Base-by-base conservation (phyloP, 129 eudicot species). In the Silybum marianum region DNA sequence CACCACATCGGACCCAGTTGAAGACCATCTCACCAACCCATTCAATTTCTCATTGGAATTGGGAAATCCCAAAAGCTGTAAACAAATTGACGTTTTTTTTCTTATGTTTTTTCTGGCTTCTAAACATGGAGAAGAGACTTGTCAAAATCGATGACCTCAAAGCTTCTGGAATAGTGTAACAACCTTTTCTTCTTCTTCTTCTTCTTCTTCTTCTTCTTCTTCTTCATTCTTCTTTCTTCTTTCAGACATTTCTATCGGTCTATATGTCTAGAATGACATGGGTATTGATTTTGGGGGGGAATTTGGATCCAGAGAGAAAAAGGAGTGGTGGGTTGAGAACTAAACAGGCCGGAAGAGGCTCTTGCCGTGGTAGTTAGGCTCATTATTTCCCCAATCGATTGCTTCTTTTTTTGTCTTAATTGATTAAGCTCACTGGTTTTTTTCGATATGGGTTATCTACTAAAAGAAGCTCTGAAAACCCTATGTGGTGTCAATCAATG, bases 321-420 rank as follows among this genome's bases (percentile, higher is more conserved):
- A 90, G 85, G 44, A 90, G 91, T 79, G 97, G 96, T 75, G 98
- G 98, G 66, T 85, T 95, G 39, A 92, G 97, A 84, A 90, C 97
- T 39, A 86, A 95, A 89, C 98, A 90, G 71, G 98, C 98, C 10
- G 98, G 98, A 32, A 85, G 98, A 71, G 98, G 90, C 0, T 95
- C 97, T 84, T 95, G 97, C 90, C 86, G 98, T 68, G 98, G 97
- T 58, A 90, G 97, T 89, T 95, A 92, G 98, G 65, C 74, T 51
- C n/a, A 12, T 30, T 36, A 24, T 54, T 19, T 80, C 77, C 10
- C 42, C 0, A 36, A 34, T 19, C 77, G 18, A 48, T 48, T 26
- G 51, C 24, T 66, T 58, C 63, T 30, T 12, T 73, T 73, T 54
- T 34, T 14, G 11, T 36, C 68, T 72, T 18, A 69, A 32, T 44